phyloP scores from a whole-genome alignment of 2,329 filamentous ascomycete species.

The Colletotrichum orbiculare region DNA sequence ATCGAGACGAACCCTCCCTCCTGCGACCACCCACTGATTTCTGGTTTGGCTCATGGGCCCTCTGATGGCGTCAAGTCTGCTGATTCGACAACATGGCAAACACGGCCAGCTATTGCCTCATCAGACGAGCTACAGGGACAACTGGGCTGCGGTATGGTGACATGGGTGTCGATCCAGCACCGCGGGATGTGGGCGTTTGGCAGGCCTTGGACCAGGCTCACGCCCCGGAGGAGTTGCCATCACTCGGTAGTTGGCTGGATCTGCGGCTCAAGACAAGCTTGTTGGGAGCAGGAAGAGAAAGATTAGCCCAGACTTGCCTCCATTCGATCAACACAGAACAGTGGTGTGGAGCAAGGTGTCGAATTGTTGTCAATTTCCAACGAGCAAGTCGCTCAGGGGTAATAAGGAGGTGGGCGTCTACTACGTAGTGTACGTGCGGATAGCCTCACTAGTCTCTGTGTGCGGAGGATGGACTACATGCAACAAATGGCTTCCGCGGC shows the following conservation, averaged over 20 bases:
- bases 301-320: conserved; percentile 1
- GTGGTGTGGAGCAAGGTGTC: conserved; percentile 19
- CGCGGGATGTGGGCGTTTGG: conserved; percentile 28
- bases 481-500: conserved; percentile 3
- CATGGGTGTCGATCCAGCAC: conserved; percentile 6
- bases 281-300: neutral
- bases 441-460: no score
- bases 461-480: no score
- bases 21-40: neutral
- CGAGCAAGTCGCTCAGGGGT: conserved; percentile 11
- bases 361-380: conserved; percentile 28
- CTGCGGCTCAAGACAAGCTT: conserved; percentile 15
- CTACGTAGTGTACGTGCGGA: neutral
- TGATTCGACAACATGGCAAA: conserved; percentile 7
- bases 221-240: conserved; percentile 14
- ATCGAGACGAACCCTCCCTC: conserved; percentile 3
- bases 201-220: conserved; percentile 5
- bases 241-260: conserved; percentile 21
- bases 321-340: conserved; percentile 18
- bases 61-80: conserved; percentile 20
- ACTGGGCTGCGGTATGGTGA: no score
- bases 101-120: conserved; percentile 20
- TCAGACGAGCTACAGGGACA: conserved; percentile 20
- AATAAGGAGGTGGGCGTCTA: neutral
- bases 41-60: conserved; percentile 3